phyloP scores from a whole-genome alignment of 306 rosid genomes.

The Cercis canadensis region DNA sequence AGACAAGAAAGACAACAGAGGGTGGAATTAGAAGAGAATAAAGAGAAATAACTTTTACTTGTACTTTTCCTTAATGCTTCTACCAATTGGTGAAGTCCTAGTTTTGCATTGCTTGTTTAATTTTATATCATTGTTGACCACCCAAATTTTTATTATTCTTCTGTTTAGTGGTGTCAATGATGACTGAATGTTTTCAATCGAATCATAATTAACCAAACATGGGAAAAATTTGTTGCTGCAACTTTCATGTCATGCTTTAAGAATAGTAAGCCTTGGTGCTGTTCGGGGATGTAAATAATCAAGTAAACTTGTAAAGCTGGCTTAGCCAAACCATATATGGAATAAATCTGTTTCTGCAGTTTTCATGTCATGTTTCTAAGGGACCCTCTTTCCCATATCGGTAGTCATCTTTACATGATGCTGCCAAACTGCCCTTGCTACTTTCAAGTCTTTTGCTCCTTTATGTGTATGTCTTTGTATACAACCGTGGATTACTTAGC shows the following conservation, averaged over 20 bases:
- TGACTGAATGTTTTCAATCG: conserved; percentile 18
- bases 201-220: conserved; percentile 34
- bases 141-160: conserved; percentile 22
- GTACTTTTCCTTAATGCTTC: conserved; percentile 4
- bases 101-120: conserved; percentile 31
- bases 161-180: conserved; percentile 16
- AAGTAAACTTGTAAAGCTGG: conserved; percentile 21
- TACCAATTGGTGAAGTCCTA: conserved; percentile 24
- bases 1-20: conserved; percentile 29
- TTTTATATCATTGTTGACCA: conserved; percentile 37
- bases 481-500: conserved; percentile 37
- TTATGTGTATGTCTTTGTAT: conserved; percentile 40
- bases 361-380: conserved; percentile 42
- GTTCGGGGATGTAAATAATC: conserved; percentile 23
- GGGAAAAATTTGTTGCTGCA: conserved; percentile 32
- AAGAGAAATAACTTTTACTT: conserved; percentile 33
- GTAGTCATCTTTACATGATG: conserved; percentile 46
- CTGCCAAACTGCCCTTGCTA: conserved; percentile 47
- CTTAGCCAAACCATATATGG: conserved; percentile 39
- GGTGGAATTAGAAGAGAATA: conserved; percentile 42
- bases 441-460: conserved; percentile 43
- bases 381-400: conserved; percentile 41
- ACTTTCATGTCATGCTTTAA: conserved; percentile 31
- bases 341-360: conserved; percentile 27
- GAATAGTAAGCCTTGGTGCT: conserved; percentile 31